phyloP scores from a whole-genome alignment of 768 basidiomycete genomes.

The Daedalea quercina region DNA sequence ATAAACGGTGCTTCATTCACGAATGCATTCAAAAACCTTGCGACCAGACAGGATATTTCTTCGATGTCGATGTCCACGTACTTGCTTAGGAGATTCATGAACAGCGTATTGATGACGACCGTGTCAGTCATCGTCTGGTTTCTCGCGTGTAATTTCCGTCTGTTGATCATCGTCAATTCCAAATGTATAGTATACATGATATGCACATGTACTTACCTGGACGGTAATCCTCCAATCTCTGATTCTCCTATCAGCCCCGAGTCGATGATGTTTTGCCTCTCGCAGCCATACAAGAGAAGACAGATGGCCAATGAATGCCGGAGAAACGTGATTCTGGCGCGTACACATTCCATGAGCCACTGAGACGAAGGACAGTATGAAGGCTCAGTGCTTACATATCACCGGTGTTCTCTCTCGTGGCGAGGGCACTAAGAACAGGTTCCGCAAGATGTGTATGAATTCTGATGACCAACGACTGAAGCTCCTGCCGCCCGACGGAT shows the following conservation, averaged over 20 bases:
- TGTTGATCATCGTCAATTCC: slow-evolving; percentile 15
- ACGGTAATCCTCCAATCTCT: slow-evolving; percentile 46
- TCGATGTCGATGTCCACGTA: slow-evolving; percentile 45
- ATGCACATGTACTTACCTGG: slow-evolving; percentile 37
- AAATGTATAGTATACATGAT: not conserved
- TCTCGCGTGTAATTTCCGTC: slow-evolving; percentile 42
- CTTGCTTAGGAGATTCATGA: slow-evolving; percentile 45
- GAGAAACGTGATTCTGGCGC: slow-evolving; percentile 41
- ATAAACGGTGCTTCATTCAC: slow-evolving; percentile 52
- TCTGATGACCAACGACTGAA: slow-evolving; percentile 43
- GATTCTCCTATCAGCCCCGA: slow-evolving; percentile 40
- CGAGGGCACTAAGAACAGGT: slow-evolving; percentile 33
- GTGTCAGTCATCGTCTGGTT: slow-evolving; percentile 44
- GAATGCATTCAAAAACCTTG: slow-evolving; percentile 59
- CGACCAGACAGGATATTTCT: slow-evolving; percentile 44
- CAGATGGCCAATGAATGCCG: slow-evolving; percentile 55
- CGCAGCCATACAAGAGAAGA: slow-evolving; percentile 62
- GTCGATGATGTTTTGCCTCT: slow-evolving; percentile 38
- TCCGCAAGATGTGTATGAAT: slow-evolving; percentile 39
- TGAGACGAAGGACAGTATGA: not conserved
- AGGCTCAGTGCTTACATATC: slow-evolving; percentile 31
- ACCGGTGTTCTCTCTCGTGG: slow-evolving; percentile 20
- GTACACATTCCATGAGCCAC: not conserved
- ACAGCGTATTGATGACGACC: slow-evolving; percentile 49
- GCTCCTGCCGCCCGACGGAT: slow-evolving; percentile 50